Evolutionary conservation across 305 asterid genomes (phyloP).

Genomic region (Rubia tinctorum): DNA sequence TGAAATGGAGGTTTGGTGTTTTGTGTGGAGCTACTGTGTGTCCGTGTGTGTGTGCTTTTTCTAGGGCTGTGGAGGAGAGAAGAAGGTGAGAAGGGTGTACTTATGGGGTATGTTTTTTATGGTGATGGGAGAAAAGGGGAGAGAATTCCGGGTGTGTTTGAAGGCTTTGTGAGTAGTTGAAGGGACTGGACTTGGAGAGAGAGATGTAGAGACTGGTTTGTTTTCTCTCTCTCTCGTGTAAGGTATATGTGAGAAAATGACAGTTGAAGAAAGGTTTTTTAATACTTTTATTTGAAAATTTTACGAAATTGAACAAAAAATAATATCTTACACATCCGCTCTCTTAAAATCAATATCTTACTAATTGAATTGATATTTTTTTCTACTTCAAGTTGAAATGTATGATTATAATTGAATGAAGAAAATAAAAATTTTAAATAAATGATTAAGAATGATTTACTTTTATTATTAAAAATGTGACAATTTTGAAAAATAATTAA

Average conservation of each 20-base stretch:
- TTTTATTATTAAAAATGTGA: no score
- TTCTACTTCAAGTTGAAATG: no score
- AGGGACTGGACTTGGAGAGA: conserved; percentile 27
- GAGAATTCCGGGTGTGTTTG: conserved; percentile 20
- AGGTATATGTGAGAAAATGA: conserved; percentile 89
- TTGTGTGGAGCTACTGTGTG: background rate
- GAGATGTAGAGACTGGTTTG: conserved; percentile 38
- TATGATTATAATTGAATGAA: no score
- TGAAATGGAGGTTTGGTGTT: no score
- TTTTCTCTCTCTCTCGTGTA: conserved; percentile 61
- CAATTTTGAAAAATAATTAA: no score
- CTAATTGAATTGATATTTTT: no score
- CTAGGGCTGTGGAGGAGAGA: conserved; percentile 7
- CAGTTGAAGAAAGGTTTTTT: conserved; percentile 58
- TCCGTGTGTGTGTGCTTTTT: background rate
- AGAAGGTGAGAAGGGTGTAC: conserved; percentile 16
- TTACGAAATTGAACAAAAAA: no score
- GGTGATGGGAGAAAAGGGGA: conserved; percentile 7
- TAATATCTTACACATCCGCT: no score
- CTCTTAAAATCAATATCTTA: no score
- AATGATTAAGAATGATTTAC: no score
- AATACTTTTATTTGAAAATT: no score
- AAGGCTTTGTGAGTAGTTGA: conserved; percentile 45
- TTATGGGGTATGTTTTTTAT: background rate
- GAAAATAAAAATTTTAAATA: no score